Percentiles rank a stretch among this genome's conserved stretches.
phyloP scores from a whole-genome alignment of 2,329 filamentous ascomycete genomes.

The Cytospora mali region DNA sequence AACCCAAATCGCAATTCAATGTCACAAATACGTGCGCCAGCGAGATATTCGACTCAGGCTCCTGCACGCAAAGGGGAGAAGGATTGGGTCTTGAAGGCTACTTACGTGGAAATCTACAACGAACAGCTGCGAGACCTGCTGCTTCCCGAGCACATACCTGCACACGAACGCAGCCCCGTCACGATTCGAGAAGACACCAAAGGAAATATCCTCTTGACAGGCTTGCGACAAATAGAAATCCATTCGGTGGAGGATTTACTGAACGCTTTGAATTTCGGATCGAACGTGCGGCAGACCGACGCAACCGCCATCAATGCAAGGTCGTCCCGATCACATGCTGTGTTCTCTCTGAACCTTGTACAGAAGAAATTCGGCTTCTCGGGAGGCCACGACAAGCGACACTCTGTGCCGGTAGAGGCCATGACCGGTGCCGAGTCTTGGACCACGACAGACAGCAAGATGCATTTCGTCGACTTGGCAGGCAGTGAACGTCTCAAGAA shows the following conservation, averaged over 20 bases:
- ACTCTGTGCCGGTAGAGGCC: slow-evolving; percentile 82
- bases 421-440: slow-evolving; percentile 69
- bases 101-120: slow-evolving; percentile 97
- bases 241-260: slow-evolving; percentile 91
- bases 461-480: slow-evolving; percentile 97
- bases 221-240: slow-evolving; percentile 83
- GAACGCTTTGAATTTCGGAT: slow-evolving; percentile 87
- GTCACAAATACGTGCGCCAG: slow-evolving; percentile 78
- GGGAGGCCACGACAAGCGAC: slow-evolving; percentile 72
- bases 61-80: slow-evolving; percentile 60
- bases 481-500: slow-evolving; percentile 97
- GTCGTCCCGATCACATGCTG: slow-evolving; percentile 94
- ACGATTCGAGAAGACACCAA: slow-evolving; percentile 92
- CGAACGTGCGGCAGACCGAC: slow-evolving; percentile 92
- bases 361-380: slow-evolving; percentile 71
- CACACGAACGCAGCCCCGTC: slow-evolving; percentile 74
- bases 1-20: slow-evolving; percentile 63
- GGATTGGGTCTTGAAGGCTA: slow-evolving; percentile 89
- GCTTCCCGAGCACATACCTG: slow-evolving; percentile 71
- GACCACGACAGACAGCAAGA: slow-evolving; percentile 93
- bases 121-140: slow-evolving; percentile 92
- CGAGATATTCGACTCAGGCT: slow-evolving; percentile 69
- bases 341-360: slow-evolving; percentile 92
- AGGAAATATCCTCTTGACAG: slow-evolving; percentile 91
- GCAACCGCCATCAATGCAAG: slow-evolving; percentile 97